Percentiles rank a stretch among this genome's conserved stretches.
Evolutionary conservation across 2,329 filamentous ascomycete genomes (phyloP).

Genomic region (Xylariaceae sp.): DNA sequence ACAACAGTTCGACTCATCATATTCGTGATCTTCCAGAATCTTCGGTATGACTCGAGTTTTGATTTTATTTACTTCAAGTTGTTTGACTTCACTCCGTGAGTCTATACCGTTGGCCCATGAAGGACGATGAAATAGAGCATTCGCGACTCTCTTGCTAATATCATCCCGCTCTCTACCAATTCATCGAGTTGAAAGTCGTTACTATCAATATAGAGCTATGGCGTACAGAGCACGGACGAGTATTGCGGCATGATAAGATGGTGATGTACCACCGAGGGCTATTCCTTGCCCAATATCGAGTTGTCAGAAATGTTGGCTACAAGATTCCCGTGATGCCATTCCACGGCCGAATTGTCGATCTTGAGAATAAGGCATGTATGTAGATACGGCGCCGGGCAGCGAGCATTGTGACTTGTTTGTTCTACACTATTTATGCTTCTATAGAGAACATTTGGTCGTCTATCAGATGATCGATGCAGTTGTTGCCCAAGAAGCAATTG

Average conservation of each 20-base stretch:
- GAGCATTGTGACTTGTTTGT: no score
- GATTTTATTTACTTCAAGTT: no score
- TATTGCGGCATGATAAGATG: conserved; percentile 15
- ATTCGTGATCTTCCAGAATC: no score
- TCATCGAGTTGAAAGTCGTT: background rate
- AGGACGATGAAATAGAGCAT: no score
- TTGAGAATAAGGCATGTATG: background rate
- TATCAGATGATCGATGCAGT: no score
- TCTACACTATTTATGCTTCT: no score
- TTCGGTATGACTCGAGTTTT: no score
- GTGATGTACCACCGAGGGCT: conserved; percentile 24
- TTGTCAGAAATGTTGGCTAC: conserved; percentile 27
- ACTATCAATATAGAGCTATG: background rate
- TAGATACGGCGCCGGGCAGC: no score
- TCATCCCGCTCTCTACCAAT: background rate
- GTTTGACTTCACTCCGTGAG: no score
- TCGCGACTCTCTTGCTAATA: background rate
- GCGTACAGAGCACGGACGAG: conserved; percentile 6
- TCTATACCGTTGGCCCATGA: no score
- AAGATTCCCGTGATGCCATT: background rate
- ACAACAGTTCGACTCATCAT: no score
- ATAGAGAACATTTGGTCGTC: no score
- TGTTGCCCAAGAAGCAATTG: background rate
- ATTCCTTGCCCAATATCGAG: conserved; percentile 33
- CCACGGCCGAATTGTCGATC: background rate